Evolutionary conservation across 2,329 filamentous ascomycete genomes (phyloP).

Genomic region (Ophiostoma piceae): DNA sequence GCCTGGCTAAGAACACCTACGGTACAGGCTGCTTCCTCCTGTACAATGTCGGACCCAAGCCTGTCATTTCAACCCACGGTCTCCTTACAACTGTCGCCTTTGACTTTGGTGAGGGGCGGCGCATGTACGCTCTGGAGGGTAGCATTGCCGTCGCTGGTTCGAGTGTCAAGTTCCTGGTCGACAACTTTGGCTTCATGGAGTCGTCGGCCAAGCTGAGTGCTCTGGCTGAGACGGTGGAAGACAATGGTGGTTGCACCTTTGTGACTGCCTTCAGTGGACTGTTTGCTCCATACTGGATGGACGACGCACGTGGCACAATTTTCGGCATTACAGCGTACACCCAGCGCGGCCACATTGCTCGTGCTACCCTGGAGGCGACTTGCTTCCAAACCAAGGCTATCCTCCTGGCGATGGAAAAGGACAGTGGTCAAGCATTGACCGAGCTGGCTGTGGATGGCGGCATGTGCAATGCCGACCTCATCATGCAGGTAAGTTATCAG

Average conservation of each 20-base stretch:
- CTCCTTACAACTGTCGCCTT: slow-evolving; percentile 81
- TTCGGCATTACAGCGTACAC: slow-evolving; percentile 86
- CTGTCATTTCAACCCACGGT: slow-evolving; percentile 77
- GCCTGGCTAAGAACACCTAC: slow-evolving; percentile 85
- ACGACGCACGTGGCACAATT: slow-evolving; percentile 82
- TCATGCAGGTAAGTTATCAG: slow-evolving; percentile 54
- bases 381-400: slow-evolving; percentile 93
- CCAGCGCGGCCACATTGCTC: slow-evolving; percentile 76
- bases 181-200: slow-evolving; percentile 58
- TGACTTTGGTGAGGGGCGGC: slow-evolving; percentile 58
- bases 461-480: slow-evolving; percentile 80
- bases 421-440: slow-evolving; percentile 68
- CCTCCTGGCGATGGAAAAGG: slow-evolving; percentile 82
- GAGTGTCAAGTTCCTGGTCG: slow-evolving; percentile 67
- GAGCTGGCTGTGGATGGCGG: slow-evolving; percentile 81
- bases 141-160: slow-evolving; percentile 81
- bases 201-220: slow-evolving; percentile 46
- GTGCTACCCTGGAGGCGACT: slow-evolving; percentile 83
- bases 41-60: slow-evolving; percentile 80
- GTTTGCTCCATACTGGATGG: slow-evolving; percentile 93
- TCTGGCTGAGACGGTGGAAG: slow-evolving; percentile 50
- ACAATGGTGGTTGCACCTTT: slow-evolving; percentile 80
- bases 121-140: slow-evolving; percentile 77
- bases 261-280: slow-evolving; percentile 88
- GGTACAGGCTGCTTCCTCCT: slow-evolving; percentile 84